Base-by-base conservation (phyloP, 768 basidiomycete species). In the Panellus pusillus region DNA sequence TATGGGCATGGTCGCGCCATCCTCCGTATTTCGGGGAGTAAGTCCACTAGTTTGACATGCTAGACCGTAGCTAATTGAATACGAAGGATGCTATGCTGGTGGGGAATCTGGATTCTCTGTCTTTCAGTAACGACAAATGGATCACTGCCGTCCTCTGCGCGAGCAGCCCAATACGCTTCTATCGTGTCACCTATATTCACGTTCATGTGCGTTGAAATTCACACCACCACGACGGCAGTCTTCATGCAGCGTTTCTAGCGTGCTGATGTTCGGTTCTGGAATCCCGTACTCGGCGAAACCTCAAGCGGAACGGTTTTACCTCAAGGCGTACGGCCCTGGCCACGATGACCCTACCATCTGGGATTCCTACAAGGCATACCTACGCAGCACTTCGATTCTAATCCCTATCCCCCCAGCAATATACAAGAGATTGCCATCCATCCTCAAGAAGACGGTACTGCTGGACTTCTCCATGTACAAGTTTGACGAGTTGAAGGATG, bases 11-110 rank as follows among this genome's bases (percentile, higher is more conserved):
- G 75, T 79, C 80, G 19, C 76, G 86, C 4, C 84, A 88, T 59
- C 86, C 86, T 17, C 82, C 84, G 1, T 88, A 87, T 64, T 86
- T 87, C 60, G 86, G 86, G 63, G 86, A 88, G 80, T 84, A 69
- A 63, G 76, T 74, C 1, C 14, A 63, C 9, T 27, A 24, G 17
- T 27, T 41, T 8, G 15, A 58, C 50, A 29, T 37, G 29, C 12
- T 37, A 13, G 37, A 31, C 15, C 9, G 20, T 27, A 31, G 14
- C 17, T 54, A 7, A 19, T 41, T 28, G 24, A 17, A 47, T 18
- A 31, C 24, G 1, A 55, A 81, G 80, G 64, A 84, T 82, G 50
- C 65, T 82, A 53, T 83, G 80, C 61, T 84, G 82, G 81, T 84
- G 82, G 82, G 84, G 83, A 2, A 81, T 83, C 15, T 85, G 81